Conservation (phyloP, 1,284 basidiomycete genomes). For the Cryptococcus jaspeensis region DNA sequence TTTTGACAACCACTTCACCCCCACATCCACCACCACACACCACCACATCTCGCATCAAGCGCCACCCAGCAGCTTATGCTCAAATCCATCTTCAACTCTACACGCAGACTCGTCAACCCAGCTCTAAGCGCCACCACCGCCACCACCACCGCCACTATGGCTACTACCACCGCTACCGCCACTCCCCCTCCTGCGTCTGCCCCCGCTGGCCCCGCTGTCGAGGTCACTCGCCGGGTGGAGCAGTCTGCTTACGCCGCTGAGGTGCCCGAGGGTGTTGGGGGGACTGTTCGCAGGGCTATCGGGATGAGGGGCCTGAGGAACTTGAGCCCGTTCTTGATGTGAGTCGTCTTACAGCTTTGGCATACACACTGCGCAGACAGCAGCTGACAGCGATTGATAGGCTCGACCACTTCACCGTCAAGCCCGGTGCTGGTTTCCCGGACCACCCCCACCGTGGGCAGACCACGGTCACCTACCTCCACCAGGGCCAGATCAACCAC, state of each 20-base stretch:
- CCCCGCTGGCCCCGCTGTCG: neutral
- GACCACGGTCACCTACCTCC: slow-evolving; percentile 73
- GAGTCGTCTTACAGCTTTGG: slow-evolving; percentile 15
- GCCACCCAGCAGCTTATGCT: neutral
- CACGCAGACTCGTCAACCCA: neutral
- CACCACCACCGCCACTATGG: neutral
- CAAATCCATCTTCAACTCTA: neutral
- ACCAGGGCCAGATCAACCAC: slow-evolving; percentile 67
- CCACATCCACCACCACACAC: no score
- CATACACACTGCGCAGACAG: neutral
- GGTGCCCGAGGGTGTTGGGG: slow-evolving; percentile 84
- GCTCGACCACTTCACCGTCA: slow-evolving; percentile 50
- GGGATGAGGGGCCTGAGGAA: slow-evolving; percentile 73
- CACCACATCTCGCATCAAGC: no score
- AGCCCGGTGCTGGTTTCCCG: slow-evolving; percentile 55
- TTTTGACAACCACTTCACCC: no score
- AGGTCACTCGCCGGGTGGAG: slow-evolving; percentile 64
- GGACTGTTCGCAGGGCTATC: slow-evolving; percentile 83
- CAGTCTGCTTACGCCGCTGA: slow-evolving; percentile 75
- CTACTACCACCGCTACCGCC: neutral
- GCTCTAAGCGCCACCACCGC: neutral
- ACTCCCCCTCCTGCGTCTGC: no score
- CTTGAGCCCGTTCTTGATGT: slow-evolving; percentile 86
- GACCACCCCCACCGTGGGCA: slow-evolving; percentile 63
- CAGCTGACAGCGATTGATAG: slow-evolving; percentile 1